Evolutionary conservation across 805 yeast species (phyloP).

Genomic region (Saccharomycopsis sp.): DNA sequence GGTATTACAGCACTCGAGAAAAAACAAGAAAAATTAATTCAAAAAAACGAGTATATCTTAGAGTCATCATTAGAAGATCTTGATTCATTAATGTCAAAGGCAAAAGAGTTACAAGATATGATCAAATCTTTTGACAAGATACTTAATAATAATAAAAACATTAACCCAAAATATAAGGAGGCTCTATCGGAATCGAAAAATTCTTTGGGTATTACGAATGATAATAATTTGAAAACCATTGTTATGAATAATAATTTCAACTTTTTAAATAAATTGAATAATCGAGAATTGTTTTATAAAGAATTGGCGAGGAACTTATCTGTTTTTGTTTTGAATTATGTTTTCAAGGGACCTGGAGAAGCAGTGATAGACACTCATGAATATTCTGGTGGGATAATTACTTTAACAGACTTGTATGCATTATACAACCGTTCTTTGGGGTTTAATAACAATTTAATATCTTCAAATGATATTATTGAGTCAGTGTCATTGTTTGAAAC

Average conservation of each 20-base stretch:
- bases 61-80: constrained; percentile 69
- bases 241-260: constrained; percentile 20
- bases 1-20: constrained; percentile 72
- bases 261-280: constrained; percentile 20
- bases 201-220: constrained; percentile 26
- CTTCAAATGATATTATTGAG: constrained; percentile 59
- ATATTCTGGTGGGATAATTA: constrained; percentile 50
- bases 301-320: constrained; percentile 20
- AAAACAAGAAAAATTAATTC: constrained; percentile 45
- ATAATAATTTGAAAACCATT: constrained; percentile 14
- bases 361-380: constrained; percentile 6
- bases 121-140: constrained; percentile 33
- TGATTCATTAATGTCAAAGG: constrained; percentile 69
- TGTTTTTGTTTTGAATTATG: constrained; percentile 13
- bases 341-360: constrained; percentile 26
- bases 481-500: constrained; percentile 52
- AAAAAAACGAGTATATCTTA: constrained; percentile 53
- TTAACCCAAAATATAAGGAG: constrained; percentile 28
- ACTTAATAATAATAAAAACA: constrained; percentile 21
- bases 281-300: constrained; percentile 15
- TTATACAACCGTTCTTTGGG: constrained; percentile 60
- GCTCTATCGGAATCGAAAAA: constrained; percentile 29
- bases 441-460: constrained; percentile 55
- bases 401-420: constrained; percentile 57
- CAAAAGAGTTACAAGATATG: constrained; percentile 59